Evolutionary conservation across 805 yeast genomes (phyloP).

Genomic region (Wickerhamiella siamensis): DNA sequence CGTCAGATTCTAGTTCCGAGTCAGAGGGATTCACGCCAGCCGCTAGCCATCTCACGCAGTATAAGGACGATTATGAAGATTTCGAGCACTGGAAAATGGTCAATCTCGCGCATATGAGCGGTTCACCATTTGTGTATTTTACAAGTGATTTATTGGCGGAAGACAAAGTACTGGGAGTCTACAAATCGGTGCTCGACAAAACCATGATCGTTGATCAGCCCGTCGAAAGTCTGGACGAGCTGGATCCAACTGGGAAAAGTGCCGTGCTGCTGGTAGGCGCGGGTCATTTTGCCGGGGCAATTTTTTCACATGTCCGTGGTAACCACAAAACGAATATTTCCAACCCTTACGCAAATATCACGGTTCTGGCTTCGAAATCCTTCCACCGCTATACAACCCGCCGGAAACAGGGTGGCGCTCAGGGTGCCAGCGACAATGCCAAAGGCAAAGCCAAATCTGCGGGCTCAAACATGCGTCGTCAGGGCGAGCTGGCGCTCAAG

Average conservation of each 20-base stretch:
- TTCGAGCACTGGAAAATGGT: conserved; percentile 14
- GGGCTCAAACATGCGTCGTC: conserved; percentile 77
- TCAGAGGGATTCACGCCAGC: background rate
- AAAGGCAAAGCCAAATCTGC: conserved; percentile 94
- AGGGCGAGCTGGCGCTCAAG: conserved; percentile 72
- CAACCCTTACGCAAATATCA: conserved; percentile 32
- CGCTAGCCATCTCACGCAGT: conserved; percentile 38
- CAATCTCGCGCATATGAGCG: conserved; percentile 21
- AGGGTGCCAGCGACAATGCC: conserved; percentile 80
- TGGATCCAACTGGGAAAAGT: conserved; percentile 33
- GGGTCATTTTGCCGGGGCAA: conserved; percentile 96
- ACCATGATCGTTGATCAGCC: conserved; percentile 34
- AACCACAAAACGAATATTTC: conserved; percentile 38
- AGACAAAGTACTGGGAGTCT: conserved; percentile 45
- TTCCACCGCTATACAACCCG: conserved; percentile 93
- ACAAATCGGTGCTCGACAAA: conserved; percentile 44
- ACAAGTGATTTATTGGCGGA: conserved; percentile 33
- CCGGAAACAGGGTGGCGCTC: conserved; percentile 96
- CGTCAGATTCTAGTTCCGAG: conserved; percentile 6
- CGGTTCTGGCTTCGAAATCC: conserved; percentile 58
- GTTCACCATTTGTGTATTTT: conserved; percentile 54
- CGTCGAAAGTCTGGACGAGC: conserved; percentile 28
- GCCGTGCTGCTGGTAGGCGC: conserved; percentile 92
- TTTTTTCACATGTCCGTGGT: conserved; percentile 53
- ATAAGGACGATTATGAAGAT: conserved; percentile 10